phyloP scores from a whole-genome alignment of 805 yeast genomes.

The Ogataea pilisensis region DNA sequence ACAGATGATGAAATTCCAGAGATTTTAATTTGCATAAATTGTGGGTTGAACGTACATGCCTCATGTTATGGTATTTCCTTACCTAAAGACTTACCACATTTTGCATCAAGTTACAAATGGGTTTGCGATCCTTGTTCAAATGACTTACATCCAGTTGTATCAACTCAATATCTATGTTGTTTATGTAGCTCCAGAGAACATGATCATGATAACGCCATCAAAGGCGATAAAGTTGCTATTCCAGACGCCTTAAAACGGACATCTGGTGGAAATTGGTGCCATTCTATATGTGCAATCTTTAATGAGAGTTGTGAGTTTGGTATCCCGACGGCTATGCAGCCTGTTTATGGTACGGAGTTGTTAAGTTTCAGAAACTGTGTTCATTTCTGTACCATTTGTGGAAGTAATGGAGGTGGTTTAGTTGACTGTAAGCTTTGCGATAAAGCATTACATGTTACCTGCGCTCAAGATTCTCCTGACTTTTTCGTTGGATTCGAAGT shows the following conservation, averaged over 20 bases:
- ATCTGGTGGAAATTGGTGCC: constrained; percentile 68
- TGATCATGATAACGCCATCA: constrained; percentile 41
- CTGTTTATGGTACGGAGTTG: constrained; percentile 37
- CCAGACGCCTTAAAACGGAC: constrained; percentile 75
- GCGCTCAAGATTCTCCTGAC: constrained; percentile 49
- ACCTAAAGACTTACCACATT: constrained; percentile 4
- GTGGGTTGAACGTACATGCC: constrained; percentile 69
- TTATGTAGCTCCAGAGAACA: constrained; percentile 58
- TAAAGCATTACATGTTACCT: constrained; percentile 45
- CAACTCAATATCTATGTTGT: constrained; percentile 57
- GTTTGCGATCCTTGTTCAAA: constrained; percentile 77
- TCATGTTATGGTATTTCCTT: constrained; percentile 58
- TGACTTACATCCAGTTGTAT: constrained; percentile 54
- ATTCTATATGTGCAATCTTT: constrained; percentile 66
- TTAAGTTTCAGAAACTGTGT: constrained; percentile 30
- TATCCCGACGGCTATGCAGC: constrained; percentile 40
- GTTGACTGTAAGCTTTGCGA: constrained; percentile 44
- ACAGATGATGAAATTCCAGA: constrained; percentile 24
- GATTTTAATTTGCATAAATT: constrained; percentile 53
- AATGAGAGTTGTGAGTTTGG: constrained; percentile 42
- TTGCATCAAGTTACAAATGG: constrained; percentile 49
- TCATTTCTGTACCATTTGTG: constrained; percentile 42
- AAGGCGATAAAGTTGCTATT: constrained; percentile 36
- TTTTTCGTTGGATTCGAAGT: constrained; percentile 53
- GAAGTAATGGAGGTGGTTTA: constrained; percentile 46